Conservation (phyloP, 2,329 filamentous ascomycete genomes). For the Geosmithia putterillii region DNA sequence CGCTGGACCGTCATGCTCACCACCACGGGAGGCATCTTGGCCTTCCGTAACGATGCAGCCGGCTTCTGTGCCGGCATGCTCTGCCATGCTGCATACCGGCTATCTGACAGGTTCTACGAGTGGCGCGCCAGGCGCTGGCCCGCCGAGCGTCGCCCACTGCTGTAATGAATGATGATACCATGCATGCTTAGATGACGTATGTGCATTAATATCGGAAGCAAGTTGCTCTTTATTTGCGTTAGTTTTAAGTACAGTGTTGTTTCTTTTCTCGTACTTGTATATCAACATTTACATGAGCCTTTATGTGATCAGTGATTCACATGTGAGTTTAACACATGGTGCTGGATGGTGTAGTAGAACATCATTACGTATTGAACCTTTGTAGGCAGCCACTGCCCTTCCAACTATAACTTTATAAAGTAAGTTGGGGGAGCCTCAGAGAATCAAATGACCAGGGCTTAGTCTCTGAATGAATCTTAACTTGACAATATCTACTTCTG, state of each 20-base stretch:
- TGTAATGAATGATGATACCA: constrained; percentile 9
- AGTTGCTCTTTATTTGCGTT: not conserved
- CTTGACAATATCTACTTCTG: no score
- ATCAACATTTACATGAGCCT: no score
- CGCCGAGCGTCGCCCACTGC: constrained; percentile 17
- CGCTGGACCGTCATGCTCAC: constrained; percentile 86
- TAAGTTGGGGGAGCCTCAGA: no score
- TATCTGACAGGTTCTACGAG: constrained; percentile 28
- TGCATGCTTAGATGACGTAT: not conserved
- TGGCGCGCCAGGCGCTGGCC: constrained; percentile 14
- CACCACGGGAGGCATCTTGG: constrained; percentile 69
- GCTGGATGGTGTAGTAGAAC: no score
- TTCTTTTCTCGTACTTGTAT: not conserved
- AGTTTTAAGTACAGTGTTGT: no score
- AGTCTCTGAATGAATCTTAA: no score
- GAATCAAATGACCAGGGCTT: no score
- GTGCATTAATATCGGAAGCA: not conserved
- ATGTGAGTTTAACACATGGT: no score
- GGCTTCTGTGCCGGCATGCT: constrained; percentile 75
- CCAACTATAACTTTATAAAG: no score
- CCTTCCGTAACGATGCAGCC: constrained; percentile 81
- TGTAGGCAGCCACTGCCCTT: no score
- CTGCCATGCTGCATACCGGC: constrained; percentile 58
- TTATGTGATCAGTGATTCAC: no score
- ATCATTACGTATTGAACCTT: no score